Evolutionary conservation across 2,329 filamentous ascomycete species (phyloP).

Genomic region (Diplodia intermedia): DNA sequence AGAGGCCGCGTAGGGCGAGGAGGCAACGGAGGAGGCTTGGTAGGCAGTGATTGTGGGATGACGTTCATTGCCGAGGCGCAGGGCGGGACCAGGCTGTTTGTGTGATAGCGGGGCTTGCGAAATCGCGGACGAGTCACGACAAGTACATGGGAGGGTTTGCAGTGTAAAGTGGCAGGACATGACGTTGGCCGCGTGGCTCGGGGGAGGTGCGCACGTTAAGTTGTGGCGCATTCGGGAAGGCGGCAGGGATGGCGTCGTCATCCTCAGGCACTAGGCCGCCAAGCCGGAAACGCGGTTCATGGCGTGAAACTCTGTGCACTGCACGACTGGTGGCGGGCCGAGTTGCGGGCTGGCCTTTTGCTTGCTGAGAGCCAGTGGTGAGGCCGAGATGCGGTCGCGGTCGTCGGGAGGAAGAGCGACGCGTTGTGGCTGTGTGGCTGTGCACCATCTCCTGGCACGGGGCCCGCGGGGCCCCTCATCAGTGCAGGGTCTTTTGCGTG

Average conservation of each 20-base stretch:
- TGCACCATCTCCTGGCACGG: background rate
- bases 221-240: conserved; percentile 21
- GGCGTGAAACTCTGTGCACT: background rate
- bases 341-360: background rate
- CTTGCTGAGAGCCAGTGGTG: background rate
- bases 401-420: background rate
- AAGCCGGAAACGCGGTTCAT: conserved; percentile 18
- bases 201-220: background rate
- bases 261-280: conserved; percentile 1
- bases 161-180: conserved; percentile 3
- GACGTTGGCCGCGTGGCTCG: conserved; percentile 23
- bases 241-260: conserved; percentile 22
- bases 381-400: background rate
- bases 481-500: background rate
- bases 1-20: background rate
- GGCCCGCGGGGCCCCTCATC: background rate
- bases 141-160: background rate
- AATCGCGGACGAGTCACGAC: background rate
- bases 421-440: conserved; percentile 10
- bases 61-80: background rate
- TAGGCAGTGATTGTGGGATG: background rate
- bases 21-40: background rate
- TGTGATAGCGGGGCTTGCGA: background rate
- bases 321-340: background rate
- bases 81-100: conserved; percentile 4